Evolutionary conservation across 352 stramenopile genomes (phyloP).

Genomic region (Aphanomyces cochlioides): DNA sequence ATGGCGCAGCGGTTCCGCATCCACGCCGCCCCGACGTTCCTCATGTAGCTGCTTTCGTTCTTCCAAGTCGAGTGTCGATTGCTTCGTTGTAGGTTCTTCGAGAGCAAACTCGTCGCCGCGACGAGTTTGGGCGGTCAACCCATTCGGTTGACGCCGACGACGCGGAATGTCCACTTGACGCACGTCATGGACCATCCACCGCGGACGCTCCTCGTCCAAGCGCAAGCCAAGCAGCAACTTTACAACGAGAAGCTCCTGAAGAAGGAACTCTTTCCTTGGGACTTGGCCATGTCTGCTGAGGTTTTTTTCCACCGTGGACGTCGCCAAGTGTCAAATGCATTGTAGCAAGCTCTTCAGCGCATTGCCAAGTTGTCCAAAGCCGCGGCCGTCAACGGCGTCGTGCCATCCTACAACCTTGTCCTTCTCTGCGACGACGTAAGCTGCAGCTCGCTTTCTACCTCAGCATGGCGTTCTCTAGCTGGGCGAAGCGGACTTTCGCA

Average conservation of each 20-base stretch:
- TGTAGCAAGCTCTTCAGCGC: conserved; percentile 17
- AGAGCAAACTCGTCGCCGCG: conserved; percentile 50
- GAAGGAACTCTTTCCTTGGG: conserved; percentile 66
- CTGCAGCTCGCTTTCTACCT: too few species aligned
- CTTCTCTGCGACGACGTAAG: conserved; percentile 49
- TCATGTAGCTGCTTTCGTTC: conserved; percentile 45
- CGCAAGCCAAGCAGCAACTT: conserved; percentile 40
- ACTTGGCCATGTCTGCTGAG: conserved; percentile 55
- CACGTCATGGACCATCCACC: conserved; percentile 54
- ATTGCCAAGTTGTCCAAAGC: conserved; percentile 28
- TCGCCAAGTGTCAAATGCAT: not conserved
- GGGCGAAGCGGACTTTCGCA: not conserved
- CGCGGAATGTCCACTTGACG: conserved; percentile 57
- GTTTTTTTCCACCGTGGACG: not conserved
- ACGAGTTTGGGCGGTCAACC: conserved; percentile 55
- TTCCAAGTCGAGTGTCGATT: conserved; percentile 3
- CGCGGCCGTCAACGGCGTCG: conserved; percentile 1
- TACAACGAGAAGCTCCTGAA: conserved; percentile 53
- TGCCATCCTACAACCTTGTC: conserved; percentile 45
- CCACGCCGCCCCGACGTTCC: conserved; percentile 64
- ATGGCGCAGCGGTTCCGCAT: conserved; percentile 64
- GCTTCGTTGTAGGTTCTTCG: conserved; percentile 51
- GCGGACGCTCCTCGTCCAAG: conserved; percentile 53
- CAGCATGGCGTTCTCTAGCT: not conserved
- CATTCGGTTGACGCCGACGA: conserved; percentile 50